Evolutionary conservation across 2,329 filamentous ascomycete species (phyloP), one percentile per base, ranked within the genome.

Genomic region (Trichophaea hybrida): DNA sequence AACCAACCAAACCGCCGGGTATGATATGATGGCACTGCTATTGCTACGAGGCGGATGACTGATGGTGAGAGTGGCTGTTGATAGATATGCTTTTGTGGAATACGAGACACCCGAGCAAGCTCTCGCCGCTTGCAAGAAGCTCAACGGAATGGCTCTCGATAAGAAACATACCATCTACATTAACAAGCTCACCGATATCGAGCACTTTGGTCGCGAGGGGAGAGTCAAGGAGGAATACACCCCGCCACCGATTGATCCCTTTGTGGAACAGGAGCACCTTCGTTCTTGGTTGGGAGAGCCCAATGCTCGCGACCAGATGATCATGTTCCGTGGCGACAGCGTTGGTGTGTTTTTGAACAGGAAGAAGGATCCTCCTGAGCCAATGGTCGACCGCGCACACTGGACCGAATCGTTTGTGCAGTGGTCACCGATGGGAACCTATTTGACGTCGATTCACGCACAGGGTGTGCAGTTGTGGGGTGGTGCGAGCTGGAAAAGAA

Each of bases 301-400:
- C 60, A 88, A 88, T 67, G 88, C 88, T 66, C 84, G 93, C 64
- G 93, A 98, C 72, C 91, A 98, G 76, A 93, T 97, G 69, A 87
- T 87, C 72, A 89, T 97, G 81, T 96, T 86, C 78, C 84, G 88
- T 57, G 86, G 84, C 67, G 93, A 98, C 57, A 85, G 84, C 64
- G 93, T 98, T 40, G 90, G 89, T 61, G 86, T 98, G 5, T 95
- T 86, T 78, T 98, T 91, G 91, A 97, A 97, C 77, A 94, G 94
- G 78, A 93, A 94, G 75, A 91, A 86, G 74, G 90, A 96, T 62
- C 74, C 79, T 24, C 89, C 91, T 4, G 93, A 98, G 73, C 82
- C 81, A 65, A 81, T 96, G 40, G 88, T 98, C 60, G 91, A 97
- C 70, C 85, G 93, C 67, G 83, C 86, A 69, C 87, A 94, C 78